These are phyloP conservation scores for Durusdinium trenchii DNA, from an alignment of 73 alveolate genomes.

Conservation along the genomic window DNA sequence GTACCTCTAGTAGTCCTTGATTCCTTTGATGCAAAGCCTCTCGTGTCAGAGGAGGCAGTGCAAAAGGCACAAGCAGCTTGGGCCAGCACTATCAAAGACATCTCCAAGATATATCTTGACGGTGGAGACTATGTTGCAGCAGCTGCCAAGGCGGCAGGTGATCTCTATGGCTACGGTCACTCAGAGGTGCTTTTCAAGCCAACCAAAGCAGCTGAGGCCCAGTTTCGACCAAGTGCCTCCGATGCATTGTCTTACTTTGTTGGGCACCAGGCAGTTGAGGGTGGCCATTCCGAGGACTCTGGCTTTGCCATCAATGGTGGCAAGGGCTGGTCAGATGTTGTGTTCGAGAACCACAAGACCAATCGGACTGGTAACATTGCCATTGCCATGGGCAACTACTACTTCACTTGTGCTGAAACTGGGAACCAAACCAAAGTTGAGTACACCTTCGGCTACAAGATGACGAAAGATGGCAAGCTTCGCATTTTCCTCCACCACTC, in stretches of 20 bases:
- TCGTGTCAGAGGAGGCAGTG: neutral
- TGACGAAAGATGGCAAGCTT: slow-evolving; percentile 9
- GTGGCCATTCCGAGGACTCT: slow-evolving; percentile 18
- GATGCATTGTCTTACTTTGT: slow-evolving; percentile 58
- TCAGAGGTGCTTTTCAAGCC: slow-evolving; percentile 3
- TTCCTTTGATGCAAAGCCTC: neutral
- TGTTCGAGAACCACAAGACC: slow-evolving; percentile 22
- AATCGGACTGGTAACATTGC: slow-evolving; percentile 11
- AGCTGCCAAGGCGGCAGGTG: slow-evolving; percentile 36
- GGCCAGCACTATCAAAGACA: slow-evolving; percentile 20
- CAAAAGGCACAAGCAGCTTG: neutral
- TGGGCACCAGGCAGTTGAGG: slow-evolving; percentile 17
- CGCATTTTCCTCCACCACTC: slow-evolving; percentile 61
- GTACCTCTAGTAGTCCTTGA: neutral
- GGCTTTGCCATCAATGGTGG: slow-evolving; percentile 65
- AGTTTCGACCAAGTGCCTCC: neutral
- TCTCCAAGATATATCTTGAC: slow-evolving; percentile 24
- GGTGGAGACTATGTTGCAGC: slow-evolving; percentile 33
- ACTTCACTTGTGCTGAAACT: slow-evolving; percentile 8
- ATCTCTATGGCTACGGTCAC: slow-evolving; percentile 53
- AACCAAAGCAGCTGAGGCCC: no score
- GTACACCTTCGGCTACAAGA: slow-evolving; percentile 58
- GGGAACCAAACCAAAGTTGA: slow-evolving; percentile 6
- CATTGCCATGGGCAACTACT: slow-evolving; percentile 57
- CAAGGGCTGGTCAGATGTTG: slow-evolving; percentile 30